Evolutionary conservation across 1,284 basidiomycete genomes (phyloP).

Genomic region (Coniferiporia sulphurascens): DNA sequence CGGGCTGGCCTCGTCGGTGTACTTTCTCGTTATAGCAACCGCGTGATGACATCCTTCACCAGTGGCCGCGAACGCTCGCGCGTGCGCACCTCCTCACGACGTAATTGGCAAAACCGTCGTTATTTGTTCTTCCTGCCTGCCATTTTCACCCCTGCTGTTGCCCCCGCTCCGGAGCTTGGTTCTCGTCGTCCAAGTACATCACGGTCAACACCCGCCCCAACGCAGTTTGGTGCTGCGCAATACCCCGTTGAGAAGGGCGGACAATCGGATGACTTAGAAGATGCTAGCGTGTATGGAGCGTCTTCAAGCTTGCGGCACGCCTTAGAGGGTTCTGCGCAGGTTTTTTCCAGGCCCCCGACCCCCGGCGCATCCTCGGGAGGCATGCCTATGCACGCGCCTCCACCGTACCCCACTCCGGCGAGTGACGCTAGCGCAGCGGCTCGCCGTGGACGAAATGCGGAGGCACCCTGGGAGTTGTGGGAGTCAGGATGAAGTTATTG

Average conservation of each 20-base stretch:
- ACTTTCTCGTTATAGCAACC: constrained; percentile 50
- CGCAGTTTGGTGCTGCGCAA: not conserved
- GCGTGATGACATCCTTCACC: constrained; percentile 44
- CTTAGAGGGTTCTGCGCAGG: constrained; percentile 1
- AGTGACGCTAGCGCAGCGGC: constrained; percentile 11
- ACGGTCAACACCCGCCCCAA: constrained; percentile 16
- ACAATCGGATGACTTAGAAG: constrained; percentile 11
- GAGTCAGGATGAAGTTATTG: constrained; percentile 9
- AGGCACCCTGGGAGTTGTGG: constrained; percentile 15
- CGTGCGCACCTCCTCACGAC: constrained; percentile 43
- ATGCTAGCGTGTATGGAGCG: constrained; percentile 10
- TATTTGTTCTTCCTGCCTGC: constrained; percentile 79
- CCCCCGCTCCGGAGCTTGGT: constrained; percentile 37
- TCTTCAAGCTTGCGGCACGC: constrained; percentile 7
- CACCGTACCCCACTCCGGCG: constrained; percentile 10
- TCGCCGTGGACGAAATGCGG: constrained; percentile 5
- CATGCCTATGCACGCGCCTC: constrained; percentile 3
- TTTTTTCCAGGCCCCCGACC: constrained; percentile 12
- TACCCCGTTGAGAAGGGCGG: constrained; percentile 3
- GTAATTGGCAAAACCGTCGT: constrained; percentile 43
- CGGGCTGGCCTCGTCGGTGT: constrained; percentile 36
- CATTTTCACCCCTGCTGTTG: constrained; percentile 56
- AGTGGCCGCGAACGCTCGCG: constrained; percentile 34
- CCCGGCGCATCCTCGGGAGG: constrained; percentile 8
- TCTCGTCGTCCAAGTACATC: constrained; percentile 30